Evolutionary conservation across 2,329 filamentous ascomycete species (phyloP).

Genomic region (Pseudogymnoascus sp.): DNA sequence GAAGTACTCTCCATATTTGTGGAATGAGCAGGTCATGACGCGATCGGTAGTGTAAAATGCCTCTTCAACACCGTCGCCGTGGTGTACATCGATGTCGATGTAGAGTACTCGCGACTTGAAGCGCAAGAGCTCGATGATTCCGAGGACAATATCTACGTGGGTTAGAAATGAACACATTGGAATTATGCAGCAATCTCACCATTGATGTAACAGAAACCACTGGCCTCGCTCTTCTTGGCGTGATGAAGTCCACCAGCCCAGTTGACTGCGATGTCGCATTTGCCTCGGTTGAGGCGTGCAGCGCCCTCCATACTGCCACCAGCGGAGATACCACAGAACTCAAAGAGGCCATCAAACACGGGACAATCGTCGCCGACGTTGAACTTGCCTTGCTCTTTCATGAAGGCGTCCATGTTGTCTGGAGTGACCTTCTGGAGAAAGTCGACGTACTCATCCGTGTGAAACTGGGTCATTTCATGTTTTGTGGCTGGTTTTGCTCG

Average conservation of each 20-base stretch:
- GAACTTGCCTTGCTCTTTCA: constrained; percentile 85
- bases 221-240: constrained; percentile 93
- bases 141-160: constrained; percentile 82
- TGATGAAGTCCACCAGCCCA: constrained; percentile 97
- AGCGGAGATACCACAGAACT: constrained; percentile 91
- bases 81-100: constrained; percentile 92
- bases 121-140: constrained; percentile 83
- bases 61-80: constrained; percentile 87
- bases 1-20: constrained; percentile 97
- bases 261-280: constrained; percentile 95
- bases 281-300: constrained; percentile 77
- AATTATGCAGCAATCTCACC: constrained; percentile 45
- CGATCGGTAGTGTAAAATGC: constrained; percentile 89
- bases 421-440: constrained; percentile 93
- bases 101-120: constrained; percentile 94
- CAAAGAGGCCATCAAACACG: constrained; percentile 94
- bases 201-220: constrained; percentile 97
- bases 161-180: constrained; percentile 32
- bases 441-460: constrained; percentile 91
- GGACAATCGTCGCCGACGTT: constrained; percentile 96
- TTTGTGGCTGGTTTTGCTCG: constrained; percentile 79
- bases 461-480: constrained; percentile 88
- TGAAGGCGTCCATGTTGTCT: constrained; percentile 94
- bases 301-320: constrained; percentile 93
- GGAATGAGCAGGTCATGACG: constrained; percentile 87